phyloP scores from a whole-genome alignment of 345 rosid species.

The Nephelium lappaceum region DNA sequence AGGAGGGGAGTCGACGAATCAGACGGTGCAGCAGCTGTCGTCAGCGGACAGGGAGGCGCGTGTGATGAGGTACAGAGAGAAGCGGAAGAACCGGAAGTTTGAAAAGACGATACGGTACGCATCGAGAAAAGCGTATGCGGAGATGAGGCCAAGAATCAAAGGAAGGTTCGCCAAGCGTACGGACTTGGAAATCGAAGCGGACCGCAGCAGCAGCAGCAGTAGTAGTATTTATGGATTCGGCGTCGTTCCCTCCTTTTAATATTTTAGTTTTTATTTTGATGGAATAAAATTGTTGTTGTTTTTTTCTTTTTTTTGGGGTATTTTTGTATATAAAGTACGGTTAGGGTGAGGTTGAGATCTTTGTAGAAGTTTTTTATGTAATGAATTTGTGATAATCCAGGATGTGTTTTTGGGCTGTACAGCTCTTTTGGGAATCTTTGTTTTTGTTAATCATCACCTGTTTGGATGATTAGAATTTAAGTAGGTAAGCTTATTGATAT shows the following conservation, averaged over 20 bases:
- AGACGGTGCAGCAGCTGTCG: slow-evolving; percentile 62
- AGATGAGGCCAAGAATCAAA: slow-evolving; percentile 88
- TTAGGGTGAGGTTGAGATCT: not conserved
- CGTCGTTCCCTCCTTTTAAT: slow-evolving; percentile 76
- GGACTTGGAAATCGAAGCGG: slow-evolving; percentile 37
- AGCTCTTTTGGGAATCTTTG: not conserved
- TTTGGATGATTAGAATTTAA: too few species aligned
- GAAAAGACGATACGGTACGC: slow-evolving; percentile 97
- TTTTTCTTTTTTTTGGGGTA: not conserved
- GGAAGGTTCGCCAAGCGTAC: slow-evolving; percentile 91
- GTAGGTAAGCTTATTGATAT: too few species aligned
- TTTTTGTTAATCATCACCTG: not conserved
- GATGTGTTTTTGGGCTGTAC: not conserved
- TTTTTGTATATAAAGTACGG: slow-evolving; percentile 11
- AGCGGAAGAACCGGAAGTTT: slow-evolving; percentile 92
- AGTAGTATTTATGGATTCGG: slow-evolving; percentile 55
- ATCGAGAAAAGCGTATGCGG: slow-evolving; percentile 90
- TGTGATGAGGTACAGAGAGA: slow-evolving; percentile 96
- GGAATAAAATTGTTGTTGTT: not conserved
- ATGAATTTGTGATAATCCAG: not conserved
- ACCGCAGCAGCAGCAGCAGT: slow-evolving; percentile 38
- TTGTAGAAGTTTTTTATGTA: not conserved
- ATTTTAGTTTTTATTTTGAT: not conserved
- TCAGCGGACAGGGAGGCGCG: slow-evolving; percentile 87
- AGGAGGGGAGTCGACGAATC: slow-evolving; percentile 48